phyloP scores from a whole-genome alignment of 2,329 filamentous ascomycete genomes.

The Graphilbum fragrans region DNA sequence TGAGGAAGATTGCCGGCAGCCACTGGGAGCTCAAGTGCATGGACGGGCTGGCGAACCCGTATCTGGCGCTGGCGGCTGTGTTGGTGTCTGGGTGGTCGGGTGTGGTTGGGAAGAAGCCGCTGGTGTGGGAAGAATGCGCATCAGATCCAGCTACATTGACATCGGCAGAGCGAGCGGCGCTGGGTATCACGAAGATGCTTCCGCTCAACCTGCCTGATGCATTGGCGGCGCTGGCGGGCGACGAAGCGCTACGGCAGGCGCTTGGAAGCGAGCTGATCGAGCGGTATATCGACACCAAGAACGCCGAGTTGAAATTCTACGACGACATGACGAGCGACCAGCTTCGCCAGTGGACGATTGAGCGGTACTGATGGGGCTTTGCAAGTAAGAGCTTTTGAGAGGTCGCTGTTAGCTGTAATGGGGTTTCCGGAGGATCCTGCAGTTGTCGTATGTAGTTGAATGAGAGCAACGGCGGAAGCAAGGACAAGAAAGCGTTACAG shows the following conservation, averaged over 20 bases:
- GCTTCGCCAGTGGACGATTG: conserved; percentile 48
- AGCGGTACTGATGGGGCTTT: conserved; percentile 41
- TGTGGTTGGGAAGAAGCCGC: conserved; percentile 26
- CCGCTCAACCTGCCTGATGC: conserved; percentile 43
- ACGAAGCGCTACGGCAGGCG: conserved; percentile 30
- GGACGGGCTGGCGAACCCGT: conserved; percentile 72
- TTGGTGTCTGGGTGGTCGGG: conserved; percentile 48
- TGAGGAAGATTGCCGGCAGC: conserved; percentile 52
- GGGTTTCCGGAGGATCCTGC: too few relatives aligned
- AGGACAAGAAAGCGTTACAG: too few relatives aligned
- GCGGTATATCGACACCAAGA: conserved; percentile 47
- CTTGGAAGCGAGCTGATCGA: conserved; percentile 39
- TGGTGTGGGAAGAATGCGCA: conserved; percentile 40
- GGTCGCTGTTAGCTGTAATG: too few relatives aligned
- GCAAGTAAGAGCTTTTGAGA: too few relatives aligned
- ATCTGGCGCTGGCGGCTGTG: conserved; percentile 53
- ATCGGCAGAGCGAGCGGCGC: conserved; percentile 29
- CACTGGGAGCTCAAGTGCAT: conserved; percentile 71
- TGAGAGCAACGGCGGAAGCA: too few relatives aligned
- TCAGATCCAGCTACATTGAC: conserved; percentile 40
- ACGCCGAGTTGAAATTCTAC: conserved; percentile 40
- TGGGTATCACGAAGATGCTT: conserved; percentile 42
- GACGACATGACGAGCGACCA: conserved; percentile 32
- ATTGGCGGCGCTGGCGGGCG: conserved; percentile 34
- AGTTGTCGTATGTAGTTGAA: too few relatives aligned